Evolutionary conservation across 345 rosid species (phyloP).

Genomic region (Trapa incisa): DNA sequence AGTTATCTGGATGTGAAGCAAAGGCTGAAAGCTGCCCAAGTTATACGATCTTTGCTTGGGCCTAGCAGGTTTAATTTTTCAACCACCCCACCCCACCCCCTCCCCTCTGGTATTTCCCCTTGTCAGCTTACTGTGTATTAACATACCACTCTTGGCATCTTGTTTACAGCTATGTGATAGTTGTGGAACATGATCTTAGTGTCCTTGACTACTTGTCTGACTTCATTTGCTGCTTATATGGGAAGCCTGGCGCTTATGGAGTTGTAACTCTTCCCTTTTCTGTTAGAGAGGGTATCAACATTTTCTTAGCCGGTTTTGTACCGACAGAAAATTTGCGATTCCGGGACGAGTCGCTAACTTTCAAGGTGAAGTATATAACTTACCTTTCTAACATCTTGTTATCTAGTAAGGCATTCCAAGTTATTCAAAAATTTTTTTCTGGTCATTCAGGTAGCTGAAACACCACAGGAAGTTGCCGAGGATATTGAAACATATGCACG

Average conservation of each 20-base stretch:
- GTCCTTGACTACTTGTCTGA: constrained; percentile 95
- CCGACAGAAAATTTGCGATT: constrained; percentile 91
- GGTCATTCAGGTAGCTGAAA: constrained; percentile 72
- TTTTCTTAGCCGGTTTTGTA: constrained; percentile 91
- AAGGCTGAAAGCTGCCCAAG: constrained; percentile 97
- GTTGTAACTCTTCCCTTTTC: constrained; percentile 97
- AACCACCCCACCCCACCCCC: too few species aligned
- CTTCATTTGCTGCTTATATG: constrained; percentile 93
- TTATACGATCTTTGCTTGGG: constrained; percentile 71
- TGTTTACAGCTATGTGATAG: constrained; percentile 68
- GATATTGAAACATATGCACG: constrained; percentile 93
- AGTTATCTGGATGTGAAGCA: constrained; percentile 99
- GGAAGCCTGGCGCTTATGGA: constrained; percentile 99
- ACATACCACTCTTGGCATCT: too few species aligned
- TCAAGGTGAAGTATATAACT: constrained; percentile 43
- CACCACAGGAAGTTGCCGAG: constrained; percentile 82
- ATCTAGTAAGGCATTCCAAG: background rate
- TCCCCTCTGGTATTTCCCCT: too few species aligned
- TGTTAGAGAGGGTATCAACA: constrained; percentile 92
- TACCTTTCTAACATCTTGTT: constrained; percentile 9
- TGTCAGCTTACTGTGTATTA: too few species aligned
- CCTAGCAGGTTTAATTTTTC: constrained; percentile 18
- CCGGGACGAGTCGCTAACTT: constrained; percentile 84
- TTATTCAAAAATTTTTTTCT: constrained; percentile 36
- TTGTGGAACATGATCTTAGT: constrained; percentile 98